Evolutionary conservation across 1,139 yeast species (phyloP).

Genomic region (Debaryomyces sp.): DNA sequence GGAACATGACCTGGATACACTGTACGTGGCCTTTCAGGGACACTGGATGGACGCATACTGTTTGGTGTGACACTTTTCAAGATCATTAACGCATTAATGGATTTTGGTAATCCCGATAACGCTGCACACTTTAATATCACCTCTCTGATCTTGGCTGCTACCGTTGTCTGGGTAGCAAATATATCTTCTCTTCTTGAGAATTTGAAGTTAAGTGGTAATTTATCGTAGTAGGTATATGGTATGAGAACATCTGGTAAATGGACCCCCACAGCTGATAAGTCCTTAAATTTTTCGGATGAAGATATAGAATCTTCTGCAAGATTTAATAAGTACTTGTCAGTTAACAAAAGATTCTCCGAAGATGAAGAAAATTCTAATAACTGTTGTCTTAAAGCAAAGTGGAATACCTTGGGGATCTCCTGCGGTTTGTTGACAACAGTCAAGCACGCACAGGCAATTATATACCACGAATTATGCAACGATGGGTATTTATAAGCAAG

Average conservation of each 20-base stretch:
- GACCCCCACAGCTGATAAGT: slow-evolving; percentile 46
- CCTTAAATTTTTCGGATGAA: slow-evolving; percentile 42
- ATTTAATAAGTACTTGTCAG: slow-evolving; percentile 32
- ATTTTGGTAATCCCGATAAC: slow-evolving; percentile 78
- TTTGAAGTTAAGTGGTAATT: slow-evolving; percentile 43
- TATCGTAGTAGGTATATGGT: slow-evolving; percentile 42
- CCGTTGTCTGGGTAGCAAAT: slow-evolving; percentile 33
- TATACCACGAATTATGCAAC: slow-evolving; percentile 62
- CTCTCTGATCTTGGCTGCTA: slow-evolving; percentile 70
- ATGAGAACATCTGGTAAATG: slow-evolving; percentile 47
- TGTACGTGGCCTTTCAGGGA: slow-evolving; percentile 34
- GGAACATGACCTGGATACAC: slow-evolving; percentile 40
- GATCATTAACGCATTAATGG: slow-evolving; percentile 75
- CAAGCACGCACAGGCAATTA: slow-evolving; percentile 77
- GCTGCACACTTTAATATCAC: slow-evolving; percentile 78
- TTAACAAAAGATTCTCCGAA: slow-evolving; percentile 27
- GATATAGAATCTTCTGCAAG: slow-evolving; percentile 45
- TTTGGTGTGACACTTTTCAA: slow-evolving; percentile 70
- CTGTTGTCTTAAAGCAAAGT: slow-evolving; percentile 66
- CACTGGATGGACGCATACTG: slow-evolving; percentile 29
- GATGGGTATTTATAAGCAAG: slow-evolving; percentile 56
- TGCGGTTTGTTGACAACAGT: slow-evolving; percentile 81
- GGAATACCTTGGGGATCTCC: slow-evolving; percentile 75
- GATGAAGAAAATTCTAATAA: slow-evolving; percentile 32
- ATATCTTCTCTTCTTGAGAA: slow-evolving; percentile 37